Conservation (phyloP, 2,329 filamentous ascomycete species). For the Shiraia bambusicola region DNA sequence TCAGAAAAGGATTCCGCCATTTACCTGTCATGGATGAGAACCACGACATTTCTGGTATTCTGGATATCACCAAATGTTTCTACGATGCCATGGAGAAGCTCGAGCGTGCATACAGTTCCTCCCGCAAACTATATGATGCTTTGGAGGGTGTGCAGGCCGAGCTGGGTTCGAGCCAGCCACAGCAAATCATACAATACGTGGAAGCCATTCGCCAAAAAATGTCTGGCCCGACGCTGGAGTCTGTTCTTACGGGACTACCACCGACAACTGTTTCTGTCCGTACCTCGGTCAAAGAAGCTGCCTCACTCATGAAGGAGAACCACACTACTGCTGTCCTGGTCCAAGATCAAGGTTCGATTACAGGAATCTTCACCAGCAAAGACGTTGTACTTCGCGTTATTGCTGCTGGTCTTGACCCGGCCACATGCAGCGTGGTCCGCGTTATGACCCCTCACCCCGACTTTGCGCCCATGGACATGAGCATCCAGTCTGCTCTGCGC, state of each 20-base stretch:
- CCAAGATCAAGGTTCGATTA: slow-evolving; percentile 95
- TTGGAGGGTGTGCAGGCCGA: slow-evolving; percentile 97
- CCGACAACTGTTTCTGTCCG: slow-evolving; percentile 93
- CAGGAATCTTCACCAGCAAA: slow-evolving; percentile 99
- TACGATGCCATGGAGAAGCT: slow-evolving; percentile 99
- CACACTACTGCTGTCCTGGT: slow-evolving; percentile 96
- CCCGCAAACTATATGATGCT: slow-evolving; percentile 96
- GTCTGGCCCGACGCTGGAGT: slow-evolving; percentile 95
- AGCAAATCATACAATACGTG: slow-evolving; percentile 98
- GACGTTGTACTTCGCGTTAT: slow-evolving; percentile 98
- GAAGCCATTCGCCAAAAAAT: slow-evolving; percentile 94
- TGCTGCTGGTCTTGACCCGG: slow-evolving; percentile 89
- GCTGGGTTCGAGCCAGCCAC: slow-evolving; percentile 89
- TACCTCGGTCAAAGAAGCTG: slow-evolving; percentile 94
- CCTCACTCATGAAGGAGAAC: slow-evolving; percentile 96
- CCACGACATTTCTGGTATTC: slow-evolving; percentile 95
- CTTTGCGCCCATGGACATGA: slow-evolving; percentile 99
- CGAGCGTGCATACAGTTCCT: slow-evolving; percentile 95
- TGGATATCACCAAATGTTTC: slow-evolving; percentile 99
- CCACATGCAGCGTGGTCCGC: slow-evolving; percentile 93
- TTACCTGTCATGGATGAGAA: slow-evolving; percentile 99
- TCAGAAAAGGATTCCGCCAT: slow-evolving; percentile 95
- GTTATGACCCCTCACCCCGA: slow-evolving; percentile 99
- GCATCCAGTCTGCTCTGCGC: slow-evolving; percentile 91
- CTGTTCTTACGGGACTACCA: slow-evolving; percentile 86